Base-by-base conservation (phyloP, 2,329 filamentous ascomycete species). In the Exophiala calicioides region DNA sequence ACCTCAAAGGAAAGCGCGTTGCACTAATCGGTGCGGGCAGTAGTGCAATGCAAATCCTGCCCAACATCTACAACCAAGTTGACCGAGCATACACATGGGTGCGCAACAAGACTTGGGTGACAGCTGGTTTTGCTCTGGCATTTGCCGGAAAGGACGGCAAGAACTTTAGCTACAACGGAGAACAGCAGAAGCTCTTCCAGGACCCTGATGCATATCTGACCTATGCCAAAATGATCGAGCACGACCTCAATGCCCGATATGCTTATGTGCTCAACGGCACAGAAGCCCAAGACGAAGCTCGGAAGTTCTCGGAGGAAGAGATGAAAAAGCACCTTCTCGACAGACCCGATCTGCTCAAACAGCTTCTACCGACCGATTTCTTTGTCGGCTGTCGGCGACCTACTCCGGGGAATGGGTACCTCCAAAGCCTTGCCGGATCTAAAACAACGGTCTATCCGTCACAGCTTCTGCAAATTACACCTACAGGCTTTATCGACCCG, bases 51-150 rank as follows among this genome's bases (percentile, higher is more conserved):
- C 58, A 62, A 31, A 48, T 60, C 19, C 56, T 71, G 12, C 66
- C 69, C 0, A 65, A 65, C 0, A 65, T 71, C 35, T 66, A 71
- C 35, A 62, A 65, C 7, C 56, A 67, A 12, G 68, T 65, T 50
- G 55, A 39, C 9, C 55, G 57, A 30, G 20, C 64, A 1, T 57
- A 60, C 9, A 65, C 60, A 15, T 66, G 57, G 44, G 55, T 65
- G 23, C 62, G 64, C 2, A 53, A 37, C 12, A 52, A 61, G 5
- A 65, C 60, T 6, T 66, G 63, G 62, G 49, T 66, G 8, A 57
- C 42, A 5, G 13, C 50, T 27, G 15, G 62, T 51, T 46, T 56
- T 23, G 53, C 53, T 16, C 53, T 53, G 34, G 44, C 43, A 5
- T 53, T 47, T 38, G 54, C 59, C 9, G 61, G 60, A 2, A 51